Base-by-base conservation (phyloP, 2,329 filamentous ascomycete species). In the Diplodia corticola region DNA sequence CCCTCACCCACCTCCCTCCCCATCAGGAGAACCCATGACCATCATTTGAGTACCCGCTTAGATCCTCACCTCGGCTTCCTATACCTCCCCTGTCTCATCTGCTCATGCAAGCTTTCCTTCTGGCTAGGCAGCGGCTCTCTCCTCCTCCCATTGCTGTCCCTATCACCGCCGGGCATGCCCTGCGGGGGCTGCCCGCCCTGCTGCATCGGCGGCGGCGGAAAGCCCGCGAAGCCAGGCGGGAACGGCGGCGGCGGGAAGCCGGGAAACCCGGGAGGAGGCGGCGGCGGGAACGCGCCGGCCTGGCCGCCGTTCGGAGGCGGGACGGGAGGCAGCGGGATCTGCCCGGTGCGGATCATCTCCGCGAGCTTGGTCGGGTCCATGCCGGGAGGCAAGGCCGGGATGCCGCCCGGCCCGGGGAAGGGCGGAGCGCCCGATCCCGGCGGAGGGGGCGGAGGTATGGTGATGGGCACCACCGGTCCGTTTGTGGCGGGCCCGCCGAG, bases 121-220 rank as follows among this genome's bases (percentile, higher is more conserved):
- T 96, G 92, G 74, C 91, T 93, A 0, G 92, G 92, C 50, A 96
- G 79, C 9, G 91, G 92, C 5, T 85, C 91, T 68, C 89, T 80
- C 70, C 81, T 83, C 67, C 90, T 84, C 60, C 66, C 30, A 26
- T 46, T n/a, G 30, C 12, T 22, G 24, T 50, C 33, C 9, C 37
- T 26, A 15, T 6, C 24, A 7, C n/a, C 28, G 7, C 28, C n/a
- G 4, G 44, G 28, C 7, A 49, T 33, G 17, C 26, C 57, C 7
- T 46, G 40, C 44, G 40, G 26, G 7, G 44, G 35, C 26, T 63
- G 57, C 13, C 40, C 49, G 6, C 10, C 37, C 9, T 55, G 65
- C 9, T 55, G 65, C 65, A 59, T 50, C 9, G 40, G 40, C 17
- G 50, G 63, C 37, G 46, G 40, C 3, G 54, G 76, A 76, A 70